Evolutionary conservation across 352 stramenopile species (phyloP).

Genomic region (Saprolegnia parasitica): DNA sequence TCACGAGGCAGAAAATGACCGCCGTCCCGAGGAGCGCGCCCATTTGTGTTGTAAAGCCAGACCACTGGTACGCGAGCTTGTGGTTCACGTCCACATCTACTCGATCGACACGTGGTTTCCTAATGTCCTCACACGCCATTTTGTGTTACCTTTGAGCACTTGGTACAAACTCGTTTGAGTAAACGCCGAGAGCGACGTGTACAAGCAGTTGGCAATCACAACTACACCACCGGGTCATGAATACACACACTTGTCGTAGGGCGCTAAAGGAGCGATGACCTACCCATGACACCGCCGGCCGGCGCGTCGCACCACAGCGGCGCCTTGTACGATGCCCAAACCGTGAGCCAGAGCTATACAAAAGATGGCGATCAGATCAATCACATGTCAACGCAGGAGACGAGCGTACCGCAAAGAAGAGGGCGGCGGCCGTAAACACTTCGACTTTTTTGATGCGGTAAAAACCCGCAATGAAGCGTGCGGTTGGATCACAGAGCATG

Average conservation of each 20-base stretch:
- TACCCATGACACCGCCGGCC: slow-evolving; percentile 6
- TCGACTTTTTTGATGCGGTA: slow-evolving; percentile 1
- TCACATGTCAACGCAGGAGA: background rate
- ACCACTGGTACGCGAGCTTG: slow-evolving; percentile 65
- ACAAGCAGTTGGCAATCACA: slow-evolving; percentile 7
- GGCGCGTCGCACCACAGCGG: background rate
- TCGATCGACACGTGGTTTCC: background rate
- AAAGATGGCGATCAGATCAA: background rate
- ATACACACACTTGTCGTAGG: background rate
- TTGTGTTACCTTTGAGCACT: slow-evolving; percentile 6
- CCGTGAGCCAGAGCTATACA: slow-evolving; percentile 4
- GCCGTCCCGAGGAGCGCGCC: slow-evolving; percentile 54
- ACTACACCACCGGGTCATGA: background rate
- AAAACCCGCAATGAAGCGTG: slow-evolving; percentile 38
- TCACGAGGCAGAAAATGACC: slow-evolving; percentile 58
- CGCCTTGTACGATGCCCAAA: slow-evolving; percentile 3
- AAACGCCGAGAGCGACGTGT: slow-evolving; percentile 10
- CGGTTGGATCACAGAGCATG: slow-evolving; percentile 49
- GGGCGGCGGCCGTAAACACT: slow-evolving; percentile 8
- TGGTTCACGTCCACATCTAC: slow-evolving; percentile 31
- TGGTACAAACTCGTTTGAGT: slow-evolving; percentile 15
- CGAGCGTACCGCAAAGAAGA: background rate
- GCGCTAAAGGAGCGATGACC: background rate
- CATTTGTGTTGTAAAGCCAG: slow-evolving; percentile 60
- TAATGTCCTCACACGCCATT: background rate